A percentile compares a stretch with the other conserved stretches of the same genome.
Evolutionary conservation across 2,329 filamentous ascomycete genomes (phyloP).

Genomic region (Xylaria sp.): DNA sequence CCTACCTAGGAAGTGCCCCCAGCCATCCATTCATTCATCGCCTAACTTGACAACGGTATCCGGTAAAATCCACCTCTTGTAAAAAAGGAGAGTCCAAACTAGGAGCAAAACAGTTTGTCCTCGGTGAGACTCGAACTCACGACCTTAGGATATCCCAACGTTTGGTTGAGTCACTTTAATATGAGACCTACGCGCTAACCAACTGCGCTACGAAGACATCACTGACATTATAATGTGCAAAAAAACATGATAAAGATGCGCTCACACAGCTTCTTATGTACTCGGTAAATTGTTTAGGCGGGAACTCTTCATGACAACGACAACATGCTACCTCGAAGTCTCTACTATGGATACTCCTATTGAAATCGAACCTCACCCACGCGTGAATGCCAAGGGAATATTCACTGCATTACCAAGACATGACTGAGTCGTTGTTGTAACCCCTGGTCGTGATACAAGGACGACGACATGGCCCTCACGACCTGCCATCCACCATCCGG

Average conservation of each 20-base stretch:
- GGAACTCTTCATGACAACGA: too few relatives aligned
- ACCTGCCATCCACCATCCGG: neutral
- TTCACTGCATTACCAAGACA: neutral
- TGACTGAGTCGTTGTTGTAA: neutral
- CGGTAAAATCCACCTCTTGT: too few relatives aligned
- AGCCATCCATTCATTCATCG: too few relatives aligned
- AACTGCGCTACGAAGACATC: slow-evolving; percentile 56
- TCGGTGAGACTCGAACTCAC: slow-evolving; percentile 63
- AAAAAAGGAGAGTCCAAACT: neutral
- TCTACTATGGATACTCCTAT: neutral
- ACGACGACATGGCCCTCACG: too few relatives aligned
- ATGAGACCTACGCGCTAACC: slow-evolving; percentile 59
- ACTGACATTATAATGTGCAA: too few relatives aligned
- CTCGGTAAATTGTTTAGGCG: too few relatives aligned
- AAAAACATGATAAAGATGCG: too few relatives aligned
- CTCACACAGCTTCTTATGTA: too few relatives aligned
- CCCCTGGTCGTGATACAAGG: neutral
- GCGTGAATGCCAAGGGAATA: neutral
- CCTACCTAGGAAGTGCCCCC: neutral
- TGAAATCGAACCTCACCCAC: neutral
- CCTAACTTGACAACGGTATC: too few relatives aligned
- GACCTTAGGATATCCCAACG: slow-evolving; percentile 57
- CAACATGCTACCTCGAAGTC: neutral
- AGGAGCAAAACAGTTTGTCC: slow-evolving; percentile 47
- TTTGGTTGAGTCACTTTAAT: slow-evolving; percentile 39